phyloP scores from a whole-genome alignment of 2,329 filamentous ascomycete species.

The Pseudogymnoascus sp. region DNA sequence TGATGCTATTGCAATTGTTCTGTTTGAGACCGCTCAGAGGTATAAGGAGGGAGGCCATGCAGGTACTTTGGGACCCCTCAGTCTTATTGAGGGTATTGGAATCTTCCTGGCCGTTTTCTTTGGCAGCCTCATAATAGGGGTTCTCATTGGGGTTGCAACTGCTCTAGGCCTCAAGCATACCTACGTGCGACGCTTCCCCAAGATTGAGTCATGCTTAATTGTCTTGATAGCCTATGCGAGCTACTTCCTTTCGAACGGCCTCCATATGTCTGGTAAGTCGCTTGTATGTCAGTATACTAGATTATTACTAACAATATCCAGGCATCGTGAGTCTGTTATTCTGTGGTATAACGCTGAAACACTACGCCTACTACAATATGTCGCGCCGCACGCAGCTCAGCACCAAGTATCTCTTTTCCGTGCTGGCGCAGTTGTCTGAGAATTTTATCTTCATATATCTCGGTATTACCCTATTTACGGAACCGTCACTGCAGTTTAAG shows the following conservation, averaged over 20 bases:
- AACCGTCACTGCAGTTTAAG: slow-evolving; percentile 80
- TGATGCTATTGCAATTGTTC: slow-evolving; percentile 94
- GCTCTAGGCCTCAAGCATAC: slow-evolving; percentile 91
- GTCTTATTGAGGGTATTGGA: slow-evolving; percentile 82
- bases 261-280: slow-evolving; percentile 82
- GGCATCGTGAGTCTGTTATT: slow-evolving; percentile 87
- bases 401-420: slow-evolving; percentile 95
- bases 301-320: slow-evolving; percentile 4
- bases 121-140: slow-evolving; percentile 81
- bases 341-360: slow-evolving; percentile 96
- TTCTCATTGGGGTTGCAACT: slow-evolving; percentile 77
- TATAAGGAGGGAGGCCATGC: slow-evolving; percentile 69
- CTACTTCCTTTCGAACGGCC: slow-evolving; percentile 95
- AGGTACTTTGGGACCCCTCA: slow-evolving; percentile 65
- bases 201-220: slow-evolving; percentile 93
- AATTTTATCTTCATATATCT: slow-evolving; percentile 99
- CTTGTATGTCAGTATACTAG: slow-evolving; percentile 10
- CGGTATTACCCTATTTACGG: slow-evolving; percentile 88
- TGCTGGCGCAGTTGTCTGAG: slow-evolving; percentile 88
- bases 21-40: slow-evolving; percentile 94
- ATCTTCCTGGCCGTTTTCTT: slow-evolving; percentile 97
- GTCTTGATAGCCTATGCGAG: slow-evolving; percentile 91
- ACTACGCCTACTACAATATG: slow-evolving; percentile 99
- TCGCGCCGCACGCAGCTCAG: slow-evolving; percentile 93
- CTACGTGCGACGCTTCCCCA: slow-evolving; percentile 81